Evolutionary conservation across 1,284 basidiomycete species (phyloP).

Genomic region (Caloboletus firmus): DNA sequence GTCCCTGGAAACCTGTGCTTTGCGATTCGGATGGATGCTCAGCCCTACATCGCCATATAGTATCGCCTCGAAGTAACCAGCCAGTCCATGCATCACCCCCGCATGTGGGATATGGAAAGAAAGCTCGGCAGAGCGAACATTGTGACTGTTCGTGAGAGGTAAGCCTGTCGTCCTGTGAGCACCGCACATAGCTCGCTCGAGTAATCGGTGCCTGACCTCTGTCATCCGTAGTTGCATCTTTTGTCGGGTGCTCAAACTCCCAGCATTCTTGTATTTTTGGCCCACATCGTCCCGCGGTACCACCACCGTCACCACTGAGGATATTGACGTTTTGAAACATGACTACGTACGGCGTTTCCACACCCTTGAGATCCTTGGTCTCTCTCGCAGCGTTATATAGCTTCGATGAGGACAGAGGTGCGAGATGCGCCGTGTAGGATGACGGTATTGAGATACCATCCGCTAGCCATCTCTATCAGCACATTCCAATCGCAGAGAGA

Average conservation of each 20-base stretch:
- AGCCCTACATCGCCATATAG: constrained; percentile 87
- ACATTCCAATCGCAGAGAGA: background rate
- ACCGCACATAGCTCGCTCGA: background rate
- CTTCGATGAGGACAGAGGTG: constrained; percentile 91
- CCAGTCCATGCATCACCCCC: constrained; percentile 94
- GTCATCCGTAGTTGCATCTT: constrained; percentile 72
- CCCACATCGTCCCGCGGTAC: constrained; percentile 67
- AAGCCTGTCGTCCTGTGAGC: constrained; percentile 50
- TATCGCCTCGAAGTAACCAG: constrained; percentile 96
- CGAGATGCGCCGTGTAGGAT: constrained; percentile 93
- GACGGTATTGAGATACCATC: constrained; percentile 94
- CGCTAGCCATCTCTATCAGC: constrained; percentile 46
- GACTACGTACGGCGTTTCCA: constrained; percentile 97
- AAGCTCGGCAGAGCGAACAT: constrained; percentile 75
- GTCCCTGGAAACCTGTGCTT: constrained; percentile 81
- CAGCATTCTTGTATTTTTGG: constrained; percentile 92
- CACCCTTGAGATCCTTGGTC: constrained; percentile 59
- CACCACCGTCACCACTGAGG: constrained; percentile 70
- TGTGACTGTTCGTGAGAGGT: constrained; percentile 87
- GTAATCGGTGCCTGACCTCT: constrained; percentile 49
- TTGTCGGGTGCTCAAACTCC: constrained; percentile 93
- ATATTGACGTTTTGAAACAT: constrained; percentile 94
- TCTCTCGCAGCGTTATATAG: constrained; percentile 79
- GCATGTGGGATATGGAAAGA: constrained; percentile 95
- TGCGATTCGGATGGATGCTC: constrained; percentile 91